Evolutionary conservation across 257 asterid genomes (phyloP), one percentile per base, ranked within the genome.

Genomic region (Verbena officinalis): DNA sequence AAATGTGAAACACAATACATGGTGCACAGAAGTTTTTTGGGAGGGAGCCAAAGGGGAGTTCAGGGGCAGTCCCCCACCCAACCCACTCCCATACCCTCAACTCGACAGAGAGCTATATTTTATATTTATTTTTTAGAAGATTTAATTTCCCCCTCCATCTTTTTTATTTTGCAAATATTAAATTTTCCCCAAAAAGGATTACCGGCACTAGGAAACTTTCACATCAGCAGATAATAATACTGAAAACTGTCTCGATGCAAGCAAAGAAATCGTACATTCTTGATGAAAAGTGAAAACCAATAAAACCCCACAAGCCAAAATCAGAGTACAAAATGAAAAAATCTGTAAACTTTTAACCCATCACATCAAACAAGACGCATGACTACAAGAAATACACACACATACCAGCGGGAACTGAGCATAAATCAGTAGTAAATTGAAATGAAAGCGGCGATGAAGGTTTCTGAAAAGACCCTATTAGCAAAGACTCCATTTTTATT

Each of bases 401-500:
- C 73, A 68, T 73, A 82, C 95, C 84, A 67, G 65, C 36, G 30
- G 75, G 74, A 59, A 70, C 62, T 19, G 84, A 71, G 70, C 69
- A 70, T 3, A 77, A 17, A 36, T 73, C 79, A 40, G 90, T 67
- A 12, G 77, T 52, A 16, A 59, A 51, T 30, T 86, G 87, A 69
- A 76, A 57, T n/a, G 83, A 68, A 57, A 79, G 71, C n/a, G 74
- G 80, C 62, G 65, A 48, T 4, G 88, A 61, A 50, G 89, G 81
- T 73, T 67, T 86, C 4, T 73, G 78, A 54, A 83, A 63, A 7
- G 90, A 81, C 51, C 86, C 82, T 62, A 73, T 43, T 12, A 78
- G 74, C 71, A 82, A 55, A 56, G 93, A 83, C 58, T 82, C 93
- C 96, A 89, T 85, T 55, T 57, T 70, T 72, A 16, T 17, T 1